Conservation (phyloP, 192 early-diverging fungal species). For the Gonapodya sp. region DNA sequence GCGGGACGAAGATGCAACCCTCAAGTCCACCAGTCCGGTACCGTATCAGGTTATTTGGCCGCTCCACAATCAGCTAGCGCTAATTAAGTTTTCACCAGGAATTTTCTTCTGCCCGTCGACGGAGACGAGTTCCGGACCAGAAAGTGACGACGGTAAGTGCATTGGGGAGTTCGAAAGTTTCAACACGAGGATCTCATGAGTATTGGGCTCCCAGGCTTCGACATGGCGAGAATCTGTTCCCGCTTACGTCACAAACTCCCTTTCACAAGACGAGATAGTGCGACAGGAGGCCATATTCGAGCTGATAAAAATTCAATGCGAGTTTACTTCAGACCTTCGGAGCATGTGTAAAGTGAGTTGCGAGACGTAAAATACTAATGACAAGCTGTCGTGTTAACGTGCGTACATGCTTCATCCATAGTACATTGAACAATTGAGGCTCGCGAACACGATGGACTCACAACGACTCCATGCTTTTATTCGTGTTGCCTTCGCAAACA, state of each 20-base stretch:
- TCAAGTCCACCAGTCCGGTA: too few species aligned
- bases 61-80: too few species aligned
- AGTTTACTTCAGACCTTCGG: not conserved
- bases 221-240: not conserved
- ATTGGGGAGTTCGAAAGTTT: not conserved
- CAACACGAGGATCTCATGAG: not conserved
- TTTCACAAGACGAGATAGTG: not conserved
- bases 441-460: not conserved
- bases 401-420: not conserved
- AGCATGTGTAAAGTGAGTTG: not conserved
- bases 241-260: not conserved
- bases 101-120: not conserved
- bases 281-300: constrained; percentile 12
- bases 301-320: not conserved
- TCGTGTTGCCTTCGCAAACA: constrained; percentile 2
- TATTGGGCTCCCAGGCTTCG: not conserved
- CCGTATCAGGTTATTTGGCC: too few species aligned
- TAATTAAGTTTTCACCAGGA: too few species aligned
- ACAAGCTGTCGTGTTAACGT: not conserved
- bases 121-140: not conserved
- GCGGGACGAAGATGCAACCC: too few species aligned
- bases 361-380: not conserved
- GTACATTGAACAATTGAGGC: not conserved
- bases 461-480: not conserved
- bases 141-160: not conserved